phyloP scores from a whole-genome alignment of 495 filamentous ascomycete species.

The Polyplosphaeria fusca region DNA sequence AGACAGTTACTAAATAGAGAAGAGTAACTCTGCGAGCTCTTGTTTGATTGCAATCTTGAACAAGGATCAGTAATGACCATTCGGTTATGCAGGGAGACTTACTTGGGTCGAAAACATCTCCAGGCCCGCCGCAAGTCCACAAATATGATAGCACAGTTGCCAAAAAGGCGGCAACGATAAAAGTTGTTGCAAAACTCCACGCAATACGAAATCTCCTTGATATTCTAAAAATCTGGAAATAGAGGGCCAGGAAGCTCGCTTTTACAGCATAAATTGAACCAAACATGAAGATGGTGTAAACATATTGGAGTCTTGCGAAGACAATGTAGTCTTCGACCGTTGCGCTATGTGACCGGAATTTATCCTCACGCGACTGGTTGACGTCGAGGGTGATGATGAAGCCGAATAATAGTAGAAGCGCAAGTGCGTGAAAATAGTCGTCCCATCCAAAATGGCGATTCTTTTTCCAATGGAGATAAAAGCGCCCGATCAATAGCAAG shows the following conservation, averaged over 20 bases:
- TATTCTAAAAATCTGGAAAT: conserved; percentile 44
- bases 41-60: not conserved
- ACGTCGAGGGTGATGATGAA: no score
- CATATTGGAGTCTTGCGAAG: no score
- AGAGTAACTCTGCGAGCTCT: not conserved
- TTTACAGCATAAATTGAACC: conserved; percentile 51
- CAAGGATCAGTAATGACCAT: not conserved
- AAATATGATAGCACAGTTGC: not conserved
- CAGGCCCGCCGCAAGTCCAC: not conserved
- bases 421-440: no score
- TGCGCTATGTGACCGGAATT: no score
- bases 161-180: not conserved
- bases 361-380: no score
- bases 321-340: no score
- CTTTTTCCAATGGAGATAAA: no score
- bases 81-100: not conserved
- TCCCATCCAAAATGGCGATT: no score
- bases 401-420: no score
- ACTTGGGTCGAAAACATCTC: not conserved
- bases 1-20: not conserved
- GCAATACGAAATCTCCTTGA: not conserved
- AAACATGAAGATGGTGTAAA: no score
- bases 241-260: conserved; percentile 49
- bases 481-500: no score
- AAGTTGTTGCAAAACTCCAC: not conserved